phyloP scores from a whole-genome alignment of 1,139 yeast genomes.

The Yamadazyma aaseri region DNA sequence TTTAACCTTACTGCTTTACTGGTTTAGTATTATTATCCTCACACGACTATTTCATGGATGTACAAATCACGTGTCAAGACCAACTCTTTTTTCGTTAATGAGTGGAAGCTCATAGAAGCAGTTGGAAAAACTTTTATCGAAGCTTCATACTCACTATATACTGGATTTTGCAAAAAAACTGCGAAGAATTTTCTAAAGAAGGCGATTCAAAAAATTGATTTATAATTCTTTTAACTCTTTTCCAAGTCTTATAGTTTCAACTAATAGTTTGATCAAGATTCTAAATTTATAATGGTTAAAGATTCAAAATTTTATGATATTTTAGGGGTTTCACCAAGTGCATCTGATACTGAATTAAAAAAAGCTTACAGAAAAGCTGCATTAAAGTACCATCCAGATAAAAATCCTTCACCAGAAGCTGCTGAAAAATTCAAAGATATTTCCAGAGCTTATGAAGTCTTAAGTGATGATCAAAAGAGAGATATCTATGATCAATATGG shows the following conservation, averaged over 20 bases:
- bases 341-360: constrained; percentile 81
- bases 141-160: background rate
- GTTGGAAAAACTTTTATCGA: constrained; percentile 2
- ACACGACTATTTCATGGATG: too few relatives aligned
- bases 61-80: too few relatives aligned
- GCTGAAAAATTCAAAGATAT: constrained; percentile 95
- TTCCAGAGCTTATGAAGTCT: constrained; percentile 85
- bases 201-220: constrained; percentile 2
- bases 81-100: too few relatives aligned
- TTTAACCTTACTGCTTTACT: too few relatives aligned
- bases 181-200: constrained; percentile 4
- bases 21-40: too few relatives aligned
- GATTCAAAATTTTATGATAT: constrained; percentile 87
- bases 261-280: background rate
- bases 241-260: too few relatives aligned
- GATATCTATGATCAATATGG: constrained; percentile 88
- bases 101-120: constrained; percentile 2
- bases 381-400: constrained; percentile 93
- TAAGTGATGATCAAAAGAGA: constrained; percentile 86
- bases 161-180: background rate
- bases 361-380: constrained; percentile 95
- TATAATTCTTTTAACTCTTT: background rate
- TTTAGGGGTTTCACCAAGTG: constrained; percentile 77
- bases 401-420: constrained; percentile 74
- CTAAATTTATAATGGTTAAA: constrained; percentile 64